Evolutionary conservation across 192 early-diverging fungal species (phyloP), one percentile per base, ranked within the genome.

Genomic region (Mortierella alpina): DNA sequence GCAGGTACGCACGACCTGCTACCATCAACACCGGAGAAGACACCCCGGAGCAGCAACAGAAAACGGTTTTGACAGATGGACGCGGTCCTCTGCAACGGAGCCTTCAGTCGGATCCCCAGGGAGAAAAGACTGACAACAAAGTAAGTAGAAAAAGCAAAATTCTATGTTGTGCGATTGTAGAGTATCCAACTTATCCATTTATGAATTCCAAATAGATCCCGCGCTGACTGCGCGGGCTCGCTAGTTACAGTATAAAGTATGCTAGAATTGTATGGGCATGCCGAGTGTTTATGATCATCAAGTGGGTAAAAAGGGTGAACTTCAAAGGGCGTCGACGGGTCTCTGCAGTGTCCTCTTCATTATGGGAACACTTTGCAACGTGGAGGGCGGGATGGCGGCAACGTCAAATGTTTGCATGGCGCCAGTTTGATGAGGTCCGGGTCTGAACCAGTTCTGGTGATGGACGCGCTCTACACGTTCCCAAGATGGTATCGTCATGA

Each of bases 381-480:
- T 65, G 11, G 77, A 71, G 14, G 40, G 47, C 20, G 66, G 22
- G 15, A 80, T 40, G 0, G 70, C 77, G 0, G 54, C 63, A 31
- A 55, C 77, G 23, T 80, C 77, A 63, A 80, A 80, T 6, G 59
- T 63, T 1, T 68, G 70, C 3, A 72, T 17, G 0, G 77, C 77
- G 4, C 70, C 70, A 2, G 77, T 64, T 14, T 80, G 77, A 56
- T 80, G 77, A 9, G 77, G 69, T 22, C 65, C 77, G 1, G 77
- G 77, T 39, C 70, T 41, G 70, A 80, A 80, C 77, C 77, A 80
- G 31, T 80, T 71, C 49, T 80, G 77, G n/a, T 72, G 70, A 48
- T 72, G 77, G 23, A 80, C 59, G n/a, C 58, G 58, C 20, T 80
- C 77, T 23, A 80, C 54, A 1, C 77, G 57, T 41, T 80, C 77